Base-by-base conservation (phyloP, 1,139 yeast species). In the Kurtzmaniella quercitrusa region DNA sequence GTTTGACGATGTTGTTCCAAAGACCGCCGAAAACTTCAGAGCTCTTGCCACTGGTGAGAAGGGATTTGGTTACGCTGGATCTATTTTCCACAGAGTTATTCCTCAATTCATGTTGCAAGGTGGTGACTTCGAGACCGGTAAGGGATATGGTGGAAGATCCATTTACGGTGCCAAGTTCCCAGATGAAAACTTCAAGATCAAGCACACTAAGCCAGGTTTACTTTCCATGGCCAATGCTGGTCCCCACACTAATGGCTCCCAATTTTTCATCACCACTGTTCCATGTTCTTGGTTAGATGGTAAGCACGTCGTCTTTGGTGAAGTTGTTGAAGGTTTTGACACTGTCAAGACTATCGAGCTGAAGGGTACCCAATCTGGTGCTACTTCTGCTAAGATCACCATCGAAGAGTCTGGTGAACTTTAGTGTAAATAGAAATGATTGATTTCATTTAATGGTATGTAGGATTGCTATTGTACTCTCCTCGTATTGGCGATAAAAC, bases 21-120 rank as follows among this genome's bases (percentile, higher is more conserved):
- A 88, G 82, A 89, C 97, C 53, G 82, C 95, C 52, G 95, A 86
- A 75, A 89, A 89, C 81, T 89, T 89, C 88, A 82, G 95, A 69
- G 96, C 95, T 52, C 78, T 89, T 60, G 78, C 85, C 66, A 89
- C 97, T 53, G 97, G 97, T 61, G 96, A 89, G 76, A 84, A 88
- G 77, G 97, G 96, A 48, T 88, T 77, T 67, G 96, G 96, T 55
- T 88, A 82, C 80, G 80, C 82, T 61, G 82, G 79, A 57, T 87
- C 96, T 44, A 75, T 81, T 36, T 66, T 68, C 65, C 74, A 68
- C 60, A 56, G 74, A 52, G 65, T 68, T 21, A 68, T 68, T 42
- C 73, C 73, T n/a, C 54, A 56, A 51, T 68, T 68, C 53, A 68
- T 68, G 73, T 60, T 68, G 52, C 74, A 68, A 54, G 74, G 73